Percentiles rank a stretch among this genome's conserved stretches.
These are phyloP conservation scores for Raffaelea albimanens DNA, from an alignment of 2,329 filamentous ascomycete genomes.

Conservation along the genomic window DNA sequence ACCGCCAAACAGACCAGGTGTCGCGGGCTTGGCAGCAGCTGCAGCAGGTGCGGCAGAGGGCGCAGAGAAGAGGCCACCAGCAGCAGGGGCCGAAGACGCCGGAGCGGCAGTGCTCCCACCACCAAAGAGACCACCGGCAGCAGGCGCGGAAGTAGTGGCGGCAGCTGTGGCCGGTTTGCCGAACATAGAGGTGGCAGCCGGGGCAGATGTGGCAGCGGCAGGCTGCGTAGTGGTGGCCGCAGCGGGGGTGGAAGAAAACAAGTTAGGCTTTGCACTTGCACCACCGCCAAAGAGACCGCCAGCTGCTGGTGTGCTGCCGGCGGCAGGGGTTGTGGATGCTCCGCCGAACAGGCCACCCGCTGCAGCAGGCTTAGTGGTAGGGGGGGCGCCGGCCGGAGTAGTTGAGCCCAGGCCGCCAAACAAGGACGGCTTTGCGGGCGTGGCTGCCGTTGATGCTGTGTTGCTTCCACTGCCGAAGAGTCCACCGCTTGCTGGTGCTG, in stretches of 20 bases:
- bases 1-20: conserved; percentile 18
- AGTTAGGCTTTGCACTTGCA: neutral
- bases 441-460: conserved; percentile 20
- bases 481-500: neutral
- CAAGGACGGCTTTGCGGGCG: conserved; percentile 35
- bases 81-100: neutral
- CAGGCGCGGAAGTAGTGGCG: neutral
- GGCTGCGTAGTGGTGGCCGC: neutral
- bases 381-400: conserved; percentile 47
- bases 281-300: conserved; percentile 7
- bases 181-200: neutral
- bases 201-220: neutral
- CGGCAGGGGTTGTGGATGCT: neutral
- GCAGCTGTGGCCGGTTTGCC: neutral
- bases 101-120: neutral
- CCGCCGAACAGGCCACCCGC: neutral
- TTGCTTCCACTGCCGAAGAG: neutral
- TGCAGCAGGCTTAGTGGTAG: conserved; percentile 22
- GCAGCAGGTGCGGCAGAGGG: neutral
- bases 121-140: conserved; percentile 1
- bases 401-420: conserved; percentile 39
- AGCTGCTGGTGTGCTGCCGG: conserved; percentile 33
- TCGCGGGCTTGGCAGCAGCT: conserved; percentile 1
- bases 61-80: neutral
- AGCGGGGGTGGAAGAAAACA: neutral